Percentiles rank a stretch among this genome's conserved stretches.
Evolutionary conservation across 2,329 filamentous ascomycete species (phyloP).

Genomic region (Colletotrichum zoysiae): DNA sequence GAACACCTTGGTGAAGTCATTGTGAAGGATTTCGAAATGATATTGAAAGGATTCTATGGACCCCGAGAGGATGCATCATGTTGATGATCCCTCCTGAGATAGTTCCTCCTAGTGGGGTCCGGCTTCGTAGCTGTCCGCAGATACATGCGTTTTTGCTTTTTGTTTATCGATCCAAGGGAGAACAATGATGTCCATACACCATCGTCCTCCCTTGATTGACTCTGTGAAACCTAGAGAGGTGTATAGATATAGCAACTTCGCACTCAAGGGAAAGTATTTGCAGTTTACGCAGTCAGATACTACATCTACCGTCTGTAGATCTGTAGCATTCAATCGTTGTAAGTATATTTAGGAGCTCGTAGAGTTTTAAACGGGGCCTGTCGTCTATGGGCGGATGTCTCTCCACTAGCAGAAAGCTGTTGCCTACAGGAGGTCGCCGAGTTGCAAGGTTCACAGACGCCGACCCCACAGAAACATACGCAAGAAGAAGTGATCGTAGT

Average conservation of each 20-base stretch:
- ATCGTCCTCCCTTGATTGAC: no score
- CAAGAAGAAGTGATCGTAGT: not conserved
- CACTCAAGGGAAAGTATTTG: not conserved
- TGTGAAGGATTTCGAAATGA: not conserved
- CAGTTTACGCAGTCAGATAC: rapidly evolving
- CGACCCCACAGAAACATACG: not conserved
- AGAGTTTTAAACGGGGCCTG: not conserved
- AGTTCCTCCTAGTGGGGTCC: not conserved
- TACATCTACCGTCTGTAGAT: not conserved
- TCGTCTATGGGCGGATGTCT: not conserved
- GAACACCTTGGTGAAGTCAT: not conserved
- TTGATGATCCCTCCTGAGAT: not conserved
- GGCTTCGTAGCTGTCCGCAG: not conserved
- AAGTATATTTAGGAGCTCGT: not conserved
- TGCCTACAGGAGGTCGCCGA: not conserved
- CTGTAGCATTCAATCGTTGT: not conserved
- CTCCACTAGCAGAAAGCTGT: not conserved
- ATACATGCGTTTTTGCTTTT: not conserved
- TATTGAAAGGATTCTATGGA: not conserved
- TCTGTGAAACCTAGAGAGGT: no score
- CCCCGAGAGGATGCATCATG: not conserved
- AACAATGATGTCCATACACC: not conserved
- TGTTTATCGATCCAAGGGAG: not conserved
- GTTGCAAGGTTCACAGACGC: not conserved
- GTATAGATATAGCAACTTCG: no score